Evolutionary conservation across 345 rosid genomes (phyloP).

Genomic region (Eucalyptus marginata): DNA sequence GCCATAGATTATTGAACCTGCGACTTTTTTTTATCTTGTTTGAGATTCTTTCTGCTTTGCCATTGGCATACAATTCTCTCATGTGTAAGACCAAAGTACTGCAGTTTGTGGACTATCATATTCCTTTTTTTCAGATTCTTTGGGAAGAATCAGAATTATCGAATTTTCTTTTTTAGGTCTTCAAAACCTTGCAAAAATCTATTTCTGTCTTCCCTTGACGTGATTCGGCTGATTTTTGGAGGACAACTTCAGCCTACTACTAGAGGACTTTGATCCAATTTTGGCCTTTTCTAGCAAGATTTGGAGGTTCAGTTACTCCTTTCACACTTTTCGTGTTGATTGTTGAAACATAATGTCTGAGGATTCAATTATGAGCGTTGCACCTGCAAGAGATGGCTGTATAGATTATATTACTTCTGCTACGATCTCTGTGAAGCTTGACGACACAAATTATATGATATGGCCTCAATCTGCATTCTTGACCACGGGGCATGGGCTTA

Average conservation of each 20-base stretch:
- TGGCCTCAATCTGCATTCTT: neutral
- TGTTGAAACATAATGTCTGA: neutral
- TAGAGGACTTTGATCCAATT: neutral
- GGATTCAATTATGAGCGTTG: fast-evolving
- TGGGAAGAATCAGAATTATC: neutral
- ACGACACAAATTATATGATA: neutral
- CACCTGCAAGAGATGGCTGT: neutral
- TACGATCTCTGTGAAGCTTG: neutral
- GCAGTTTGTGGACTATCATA: neutral
- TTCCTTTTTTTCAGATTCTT: neutral
- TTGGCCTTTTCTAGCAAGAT: neutral
- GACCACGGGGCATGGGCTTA: neutral
- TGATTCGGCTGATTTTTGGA: neutral
- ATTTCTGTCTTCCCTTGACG: neutral
- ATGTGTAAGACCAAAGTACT: neutral
- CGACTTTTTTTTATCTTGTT: neutral
- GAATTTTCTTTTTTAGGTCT: no score
- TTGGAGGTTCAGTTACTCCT: neutral
- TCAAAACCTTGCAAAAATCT: neutral
- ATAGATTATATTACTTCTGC: neutral
- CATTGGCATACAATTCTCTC: neutral
- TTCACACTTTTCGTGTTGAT: neutral
- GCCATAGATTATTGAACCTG: neutral
- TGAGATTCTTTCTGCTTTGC: neutral
- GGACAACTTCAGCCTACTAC: neutral